Conservation (phyloP, 345 rosid species). For the Leavenworthia alabamica region DNA sequence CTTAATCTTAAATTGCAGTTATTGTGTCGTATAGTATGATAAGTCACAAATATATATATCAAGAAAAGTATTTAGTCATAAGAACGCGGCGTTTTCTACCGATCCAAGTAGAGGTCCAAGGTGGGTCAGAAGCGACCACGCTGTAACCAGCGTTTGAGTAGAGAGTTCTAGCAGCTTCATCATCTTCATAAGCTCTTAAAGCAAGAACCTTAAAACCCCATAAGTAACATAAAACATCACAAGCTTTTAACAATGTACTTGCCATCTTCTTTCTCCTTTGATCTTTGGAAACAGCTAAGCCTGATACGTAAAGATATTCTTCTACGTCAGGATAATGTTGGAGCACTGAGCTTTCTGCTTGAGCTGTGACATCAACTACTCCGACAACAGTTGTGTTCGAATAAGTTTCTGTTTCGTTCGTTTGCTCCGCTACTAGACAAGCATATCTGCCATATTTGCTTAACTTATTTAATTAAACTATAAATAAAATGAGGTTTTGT, state of each 20-base stretch:
- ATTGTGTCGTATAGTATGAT: too few species aligned
- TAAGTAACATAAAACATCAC: slow-evolving; percentile 47
- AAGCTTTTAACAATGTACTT: slow-evolving; percentile 59
- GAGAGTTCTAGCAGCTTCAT: slow-evolving; percentile 52
- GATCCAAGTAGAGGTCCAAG: slow-evolving; percentile 60
- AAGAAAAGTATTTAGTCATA: slow-evolving; percentile 47
- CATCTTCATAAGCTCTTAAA: slow-evolving; percentile 77
- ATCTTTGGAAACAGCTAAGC: slow-evolving; percentile 60
- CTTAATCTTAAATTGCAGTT: neutral
- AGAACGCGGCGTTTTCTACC: slow-evolving; percentile 70
- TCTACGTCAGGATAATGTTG: slow-evolving; percentile 45
- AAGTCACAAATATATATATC: too few species aligned
- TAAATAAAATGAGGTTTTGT: neutral
- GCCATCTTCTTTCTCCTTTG: slow-evolving; percentile 74
- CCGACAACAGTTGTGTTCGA: slow-evolving; percentile 47
- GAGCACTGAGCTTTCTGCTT: slow-evolving; percentile 50
- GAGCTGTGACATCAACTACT: slow-evolving; percentile 65
- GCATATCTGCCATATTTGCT: slow-evolving; percentile 45
- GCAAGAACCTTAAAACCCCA: slow-evolving; percentile 67
- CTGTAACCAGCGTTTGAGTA: slow-evolving; percentile 71
- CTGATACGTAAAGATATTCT: slow-evolving; percentile 80
- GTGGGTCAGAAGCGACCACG: slow-evolving; percentile 52
- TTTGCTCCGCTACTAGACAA: slow-evolving; percentile 68
- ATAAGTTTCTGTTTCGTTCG: slow-evolving; percentile 20
- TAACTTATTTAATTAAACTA: too few species aligned